Evolutionary conservation across 768 basidiomycete genomes (phyloP).

Genomic region (Termitomyces sp.): DNA sequence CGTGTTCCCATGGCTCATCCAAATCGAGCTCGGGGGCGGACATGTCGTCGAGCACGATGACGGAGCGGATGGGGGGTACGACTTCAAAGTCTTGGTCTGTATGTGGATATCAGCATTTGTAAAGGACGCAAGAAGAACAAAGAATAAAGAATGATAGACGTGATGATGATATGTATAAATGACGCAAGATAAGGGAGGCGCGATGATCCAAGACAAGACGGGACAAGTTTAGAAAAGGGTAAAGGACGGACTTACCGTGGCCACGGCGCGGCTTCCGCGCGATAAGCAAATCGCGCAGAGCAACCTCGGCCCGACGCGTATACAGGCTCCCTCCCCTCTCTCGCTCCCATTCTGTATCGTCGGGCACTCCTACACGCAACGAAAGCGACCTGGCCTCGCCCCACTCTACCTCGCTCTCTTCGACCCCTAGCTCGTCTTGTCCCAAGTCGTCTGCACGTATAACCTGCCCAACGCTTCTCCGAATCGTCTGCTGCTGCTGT

Average conservation of each 20-base stretch:
- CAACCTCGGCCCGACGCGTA: slow-evolving; percentile 9
- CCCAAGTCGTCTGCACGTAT: background rate
- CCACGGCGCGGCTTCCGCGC: slow-evolving; percentile 33
- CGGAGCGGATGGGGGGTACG: slow-evolving; percentile 44
- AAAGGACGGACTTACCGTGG: slow-evolving; percentile 27
- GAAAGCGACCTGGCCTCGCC: slow-evolving; percentile 1
- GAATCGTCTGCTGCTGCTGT: background rate
- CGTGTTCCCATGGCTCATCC: slow-evolving; percentile 59
- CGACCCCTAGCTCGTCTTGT: background rate
- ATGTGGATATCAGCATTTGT: background rate
- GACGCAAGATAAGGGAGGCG: background rate
- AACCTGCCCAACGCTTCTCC: background rate
- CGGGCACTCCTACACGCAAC: background rate
- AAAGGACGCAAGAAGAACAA: background rate
- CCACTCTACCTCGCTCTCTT: slow-evolving; percentile 13
- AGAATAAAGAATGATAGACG: background rate
- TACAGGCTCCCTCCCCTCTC: background rate
- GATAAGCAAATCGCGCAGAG: slow-evolving; percentile 19
- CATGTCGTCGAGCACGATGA: slow-evolving; percentile 53
- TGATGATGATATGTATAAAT: background rate
- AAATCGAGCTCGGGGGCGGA: slow-evolving; percentile 30
- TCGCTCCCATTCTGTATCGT: background rate
- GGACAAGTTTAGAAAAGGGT: background rate
- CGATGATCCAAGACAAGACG: background rate
- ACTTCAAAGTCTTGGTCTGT: slow-evolving; percentile 52